Base-by-base conservation (phyloP, 441 rosid genomes). In the Adansonia grandidieri region DNA sequence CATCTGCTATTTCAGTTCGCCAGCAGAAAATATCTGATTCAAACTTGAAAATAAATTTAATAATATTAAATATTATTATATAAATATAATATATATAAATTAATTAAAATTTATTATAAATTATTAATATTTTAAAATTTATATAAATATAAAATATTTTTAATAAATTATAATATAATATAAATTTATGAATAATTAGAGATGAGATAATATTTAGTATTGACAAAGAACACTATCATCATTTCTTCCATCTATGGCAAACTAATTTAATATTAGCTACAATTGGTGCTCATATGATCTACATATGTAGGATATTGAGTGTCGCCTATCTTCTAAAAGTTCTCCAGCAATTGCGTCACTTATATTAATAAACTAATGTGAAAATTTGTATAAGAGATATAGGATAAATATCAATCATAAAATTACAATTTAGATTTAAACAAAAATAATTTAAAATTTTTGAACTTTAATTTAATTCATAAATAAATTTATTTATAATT, bases 251-350 rank as follows among this genome's bases (percentile, higher is more conserved):
- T 45, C 2, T 17, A 17, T 28, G 68, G 5, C 37, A 32, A 64
- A 64, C 6, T 63, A 28, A 63, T 63, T 63, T 28, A 32, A 32
- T 63, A 66, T 66, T 66, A 44, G 71, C 22, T 28, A 40, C n/a
- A 9, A 44, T 2, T 7, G 15, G 14, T n/a, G 71, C 15, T 66
- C 14, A 58, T 42, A 42, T 66, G 51, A 66, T 66, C 22, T n/a
- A n/a, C 28, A 66, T 66, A 8, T 44, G 17, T 17, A 42, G 71
- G 71, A 66, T 37, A 37, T 6, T 15, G 70, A 32, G 6, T 63
- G 40, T 1, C 40, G 48, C 70, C 70, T 13, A 40, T 64, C 68
- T 13, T 11, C 5, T 32, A 5, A 63, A 63, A 17, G 15, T 22
- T 37, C 11, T 6, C 11, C 8, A 37, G n/a, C 66, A 61, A 61